These are phyloP conservation scores for Aureobasidium sp. DNA, from an alignment of 2,329 filamentous ascomycete species.

Conservation along the genomic window DNA sequence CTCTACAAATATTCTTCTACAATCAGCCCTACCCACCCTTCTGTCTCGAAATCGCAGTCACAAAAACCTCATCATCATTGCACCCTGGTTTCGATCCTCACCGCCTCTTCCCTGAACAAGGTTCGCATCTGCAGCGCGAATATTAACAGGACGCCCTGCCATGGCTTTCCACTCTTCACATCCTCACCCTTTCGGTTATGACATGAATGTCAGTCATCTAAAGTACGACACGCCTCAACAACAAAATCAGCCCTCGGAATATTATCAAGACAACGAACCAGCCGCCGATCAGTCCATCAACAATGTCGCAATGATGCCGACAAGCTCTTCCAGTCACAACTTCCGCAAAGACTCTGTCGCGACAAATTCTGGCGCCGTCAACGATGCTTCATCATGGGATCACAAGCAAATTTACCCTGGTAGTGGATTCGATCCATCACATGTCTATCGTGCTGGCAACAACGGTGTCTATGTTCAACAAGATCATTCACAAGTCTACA, in stretches of 20 bases:
- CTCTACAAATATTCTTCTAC: background rate
- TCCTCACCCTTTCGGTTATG: slow-evolving; percentile 6
- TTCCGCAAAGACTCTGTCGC: slow-evolving; percentile 27
- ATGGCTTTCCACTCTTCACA: slow-evolving; percentile 1
- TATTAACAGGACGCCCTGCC: slow-evolving; percentile 1
- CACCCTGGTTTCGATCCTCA: background rate
- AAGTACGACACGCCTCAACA: slow-evolving; percentile 5
- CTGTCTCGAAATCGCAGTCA: background rate
- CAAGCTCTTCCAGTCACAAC: slow-evolving; percentile 16
- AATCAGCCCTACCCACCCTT: background rate
- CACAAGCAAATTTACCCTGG: slow-evolving; percentile 19
- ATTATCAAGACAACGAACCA: background rate
- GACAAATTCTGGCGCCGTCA: slow-evolving; percentile 23
- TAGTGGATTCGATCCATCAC: slow-evolving; percentile 14
- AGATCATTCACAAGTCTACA: slow-evolving; percentile 9
- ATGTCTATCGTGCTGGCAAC: slow-evolving; percentile 5
- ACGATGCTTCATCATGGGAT: slow-evolving; percentile 24
- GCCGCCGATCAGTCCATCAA: background rate
- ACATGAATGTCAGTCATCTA: background rate
- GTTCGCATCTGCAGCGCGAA: background rate
- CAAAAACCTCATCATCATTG: background rate
- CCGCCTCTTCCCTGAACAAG: slow-evolving; percentile 2
- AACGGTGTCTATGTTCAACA: slow-evolving; percentile 2
- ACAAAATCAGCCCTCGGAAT: background rate
- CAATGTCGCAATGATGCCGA: slow-evolving; percentile 23